These are phyloP conservation scores for Aspergillus saccharolyticus DNA, from an alignment of 495 filamentous ascomycete genomes.

Conservation along the genomic window DNA sequence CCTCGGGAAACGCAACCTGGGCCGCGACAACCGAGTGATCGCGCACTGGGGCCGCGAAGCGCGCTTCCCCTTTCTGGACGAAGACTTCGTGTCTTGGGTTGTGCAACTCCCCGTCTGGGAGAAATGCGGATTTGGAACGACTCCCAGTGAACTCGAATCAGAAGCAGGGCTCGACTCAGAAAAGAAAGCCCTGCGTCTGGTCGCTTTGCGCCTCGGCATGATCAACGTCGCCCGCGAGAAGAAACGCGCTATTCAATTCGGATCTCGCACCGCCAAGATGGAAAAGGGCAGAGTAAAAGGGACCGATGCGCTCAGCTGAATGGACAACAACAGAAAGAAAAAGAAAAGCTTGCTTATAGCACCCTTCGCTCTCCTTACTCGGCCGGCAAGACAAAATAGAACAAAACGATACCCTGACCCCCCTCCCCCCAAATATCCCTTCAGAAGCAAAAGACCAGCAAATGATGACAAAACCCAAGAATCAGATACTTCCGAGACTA, in stretches of 20 bases:
- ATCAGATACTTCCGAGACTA: constrained; percentile 51
- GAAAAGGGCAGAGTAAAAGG: constrained; percentile 68
- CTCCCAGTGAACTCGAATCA: constrained; percentile 8
- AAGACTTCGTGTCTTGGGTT: constrained; percentile 77
- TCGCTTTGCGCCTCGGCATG: constrained; percentile 74
- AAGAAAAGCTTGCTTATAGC: not conserved
- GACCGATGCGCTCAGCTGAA: constrained; percentile 48
- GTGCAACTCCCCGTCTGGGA: constrained; percentile 67
- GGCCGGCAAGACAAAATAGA: not conserved
- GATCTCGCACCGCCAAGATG: constrained; percentile 82
- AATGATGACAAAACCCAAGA: constrained; percentile 43
- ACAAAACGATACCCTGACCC: not conserved
- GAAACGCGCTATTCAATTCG: constrained; percentile 92
- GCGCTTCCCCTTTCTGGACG: constrained; percentile 89
- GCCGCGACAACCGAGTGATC: constrained; percentile 87
- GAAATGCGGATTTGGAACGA: constrained; percentile 72
- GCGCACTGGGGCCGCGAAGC: constrained; percentile 86
- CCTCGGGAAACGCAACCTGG: constrained; percentile 88
- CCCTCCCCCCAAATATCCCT: not conserved
- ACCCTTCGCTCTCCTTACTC: not conserved
- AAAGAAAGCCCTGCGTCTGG: constrained; percentile 74
- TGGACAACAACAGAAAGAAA: not conserved
- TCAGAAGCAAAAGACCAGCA: constrained; percentile 21
- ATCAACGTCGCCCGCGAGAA: constrained; percentile 67
- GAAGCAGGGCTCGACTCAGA: constrained; percentile 57